Evolutionary conservation across 2,329 filamentous ascomycete genomes (phyloP).

Genomic region (Verticillium dahliae): DNA sequence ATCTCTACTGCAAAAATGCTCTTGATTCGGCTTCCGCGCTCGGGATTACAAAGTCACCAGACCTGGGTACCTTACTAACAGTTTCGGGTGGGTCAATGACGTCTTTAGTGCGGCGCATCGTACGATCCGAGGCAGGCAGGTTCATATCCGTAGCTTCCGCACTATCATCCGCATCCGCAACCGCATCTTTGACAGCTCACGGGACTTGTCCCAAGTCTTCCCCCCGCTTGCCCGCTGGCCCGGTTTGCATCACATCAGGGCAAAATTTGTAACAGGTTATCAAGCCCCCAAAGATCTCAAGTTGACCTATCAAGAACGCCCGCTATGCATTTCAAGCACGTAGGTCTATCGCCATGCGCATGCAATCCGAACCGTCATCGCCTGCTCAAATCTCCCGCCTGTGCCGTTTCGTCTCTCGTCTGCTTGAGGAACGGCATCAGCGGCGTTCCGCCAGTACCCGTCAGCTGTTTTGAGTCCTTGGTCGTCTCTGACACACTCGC

Average conservation of each 20-base stretch:
- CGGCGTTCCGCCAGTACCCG: constrained; percentile 81
- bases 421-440: constrained; percentile 87
- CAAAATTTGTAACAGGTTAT: background rate
- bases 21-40: background rate
- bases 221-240: background rate
- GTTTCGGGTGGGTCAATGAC: background rate
- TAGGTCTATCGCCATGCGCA: background rate
- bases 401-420: constrained; percentile 71
- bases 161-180: background rate
- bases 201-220: too few species aligned
- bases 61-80: background rate
- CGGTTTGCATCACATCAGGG: background rate
- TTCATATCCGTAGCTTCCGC: background rate
- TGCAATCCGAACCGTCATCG: background rate
- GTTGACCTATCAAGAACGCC: background rate
- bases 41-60: background rate
- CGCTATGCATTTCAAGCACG: background rate
- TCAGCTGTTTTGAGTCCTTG: constrained; percentile 43
- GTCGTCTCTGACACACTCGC: constrained; percentile 34
- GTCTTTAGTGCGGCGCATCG: background rate
- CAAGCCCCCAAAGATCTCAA: background rate
- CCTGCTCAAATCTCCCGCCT: constrained; percentile 23
- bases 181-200: background rate
- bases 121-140: background rate
- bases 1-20: background rate